These are phyloP conservation scores for Helenozyma baotianmanensis DNA, from an alignment of 805 yeast species.

Conservation along the genomic window DNA sequence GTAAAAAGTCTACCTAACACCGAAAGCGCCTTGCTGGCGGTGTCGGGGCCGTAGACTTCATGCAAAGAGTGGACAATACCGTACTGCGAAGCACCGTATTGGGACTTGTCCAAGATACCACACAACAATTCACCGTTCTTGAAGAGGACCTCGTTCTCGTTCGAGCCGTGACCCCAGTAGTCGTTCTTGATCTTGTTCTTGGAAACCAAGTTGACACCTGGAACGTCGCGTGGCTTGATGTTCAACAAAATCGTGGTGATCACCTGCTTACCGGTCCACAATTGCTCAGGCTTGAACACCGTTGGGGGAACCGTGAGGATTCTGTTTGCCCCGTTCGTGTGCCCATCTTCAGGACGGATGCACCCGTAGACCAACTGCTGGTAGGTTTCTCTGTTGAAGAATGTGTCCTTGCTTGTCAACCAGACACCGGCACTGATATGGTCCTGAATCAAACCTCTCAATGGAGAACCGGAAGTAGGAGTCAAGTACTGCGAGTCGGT, in stretches of 20 bases:
- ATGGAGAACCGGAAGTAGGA: slow-evolving; percentile 97
- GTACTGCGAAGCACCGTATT: slow-evolving; percentile 95
- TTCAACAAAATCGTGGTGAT: slow-evolving; percentile 88
- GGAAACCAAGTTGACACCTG: slow-evolving; percentile 83
- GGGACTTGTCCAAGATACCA: slow-evolving; percentile 96
- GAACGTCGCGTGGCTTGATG: slow-evolving; percentile 80
- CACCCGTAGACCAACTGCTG: slow-evolving; percentile 93
- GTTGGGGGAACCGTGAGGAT: slow-evolving; percentile 87
- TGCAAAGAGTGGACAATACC: slow-evolving; percentile 96
- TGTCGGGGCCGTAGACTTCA: slow-evolving; percentile 88
- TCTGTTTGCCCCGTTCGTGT: slow-evolving; percentile 60
- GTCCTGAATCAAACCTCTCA: slow-evolving; percentile 98
- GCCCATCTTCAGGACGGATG: slow-evolving; percentile 96
- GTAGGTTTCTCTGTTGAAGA: slow-evolving; percentile 85
- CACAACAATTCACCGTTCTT: slow-evolving; percentile 79
- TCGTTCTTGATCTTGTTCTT: slow-evolving; percentile 89
- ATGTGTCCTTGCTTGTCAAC: slow-evolving; percentile 90
- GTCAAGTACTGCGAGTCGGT: slow-evolving; percentile 97
- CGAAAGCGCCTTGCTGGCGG: slow-evolving; percentile 85
- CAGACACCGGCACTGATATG: slow-evolving; percentile 99
- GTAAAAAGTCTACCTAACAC: slow-evolving; percentile 96
- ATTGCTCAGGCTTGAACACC: slow-evolving; percentile 73
- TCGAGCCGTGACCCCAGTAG: slow-evolving; percentile 86
- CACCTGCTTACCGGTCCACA: slow-evolving; percentile 98
- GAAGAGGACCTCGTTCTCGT: slow-evolving; percentile 84